phyloP scores from a whole-genome alignment of 1,284 basidiomycete genomes.

The Cryptococcus sp. region DNA sequence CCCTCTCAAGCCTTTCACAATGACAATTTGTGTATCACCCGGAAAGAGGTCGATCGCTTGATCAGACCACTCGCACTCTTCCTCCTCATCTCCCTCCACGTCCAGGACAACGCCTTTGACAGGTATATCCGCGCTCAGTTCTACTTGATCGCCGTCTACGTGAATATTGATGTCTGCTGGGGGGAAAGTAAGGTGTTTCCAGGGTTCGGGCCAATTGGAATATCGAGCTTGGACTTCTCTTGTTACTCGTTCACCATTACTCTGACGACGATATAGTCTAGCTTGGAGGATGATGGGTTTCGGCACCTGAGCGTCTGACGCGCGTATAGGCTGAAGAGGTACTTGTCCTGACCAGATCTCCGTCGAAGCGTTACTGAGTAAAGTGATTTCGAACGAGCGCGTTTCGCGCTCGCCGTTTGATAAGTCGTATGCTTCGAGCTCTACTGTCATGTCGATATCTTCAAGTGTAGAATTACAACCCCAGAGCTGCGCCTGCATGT shows the following conservation, averaged over 20 bases:
- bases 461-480: slow-evolving; percentile 72
- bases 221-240: slow-evolving; percentile 67
- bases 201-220: slow-evolving; percentile 76
- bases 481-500: slow-evolving; percentile 68
- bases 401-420: slow-evolving; percentile 55
- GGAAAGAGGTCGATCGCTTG: slow-evolving; percentile 85
- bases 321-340: slow-evolving; percentile 67
- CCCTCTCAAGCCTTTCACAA: slow-evolving; percentile 65
- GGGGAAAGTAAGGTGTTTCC: slow-evolving; percentile 84
- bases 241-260: too few relatives aligned
- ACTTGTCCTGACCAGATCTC: slow-evolving; percentile 72
- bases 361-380: slow-evolving; percentile 75
- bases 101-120: slow-evolving; percentile 83
- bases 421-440: slow-evolving; percentile 68
- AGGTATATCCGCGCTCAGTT: slow-evolving; percentile 65
- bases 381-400: slow-evolving; percentile 59
- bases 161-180: slow-evolving; percentile 61
- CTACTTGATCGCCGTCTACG: slow-evolving; percentile 64
- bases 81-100: slow-evolving; percentile 59
- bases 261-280: slow-evolving; percentile 61
- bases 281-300: slow-evolving; percentile 73
- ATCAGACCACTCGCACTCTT: slow-evolving; percentile 74
- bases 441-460: slow-evolving; percentile 62
- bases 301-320: slow-evolving; percentile 65
- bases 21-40: slow-evolving; percentile 68